Conservation (phyloP, 371 early-diverging fungal species). For the Basidiobolus heterosporus region DNA sequence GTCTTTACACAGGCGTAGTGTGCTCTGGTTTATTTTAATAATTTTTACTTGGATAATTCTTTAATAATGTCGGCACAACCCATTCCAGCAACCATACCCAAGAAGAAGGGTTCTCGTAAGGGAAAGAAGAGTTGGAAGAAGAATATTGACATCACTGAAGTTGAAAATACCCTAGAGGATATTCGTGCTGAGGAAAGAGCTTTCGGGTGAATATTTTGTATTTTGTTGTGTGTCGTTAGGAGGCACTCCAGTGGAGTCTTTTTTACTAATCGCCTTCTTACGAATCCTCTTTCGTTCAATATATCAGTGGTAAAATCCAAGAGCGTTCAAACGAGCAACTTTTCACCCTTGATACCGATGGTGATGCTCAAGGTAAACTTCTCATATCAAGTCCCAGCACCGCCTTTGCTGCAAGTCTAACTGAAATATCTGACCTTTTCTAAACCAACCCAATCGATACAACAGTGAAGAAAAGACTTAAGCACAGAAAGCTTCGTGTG, state of each 20-base stretch:
- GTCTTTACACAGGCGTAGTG: too few relatives aligned
- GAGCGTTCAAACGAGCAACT: slow-evolving; percentile 34
- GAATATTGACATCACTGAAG: slow-evolving; percentile 67
- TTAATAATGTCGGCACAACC: background rate
- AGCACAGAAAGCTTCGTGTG: slow-evolving; percentile 21
- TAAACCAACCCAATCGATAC: slow-evolving; percentile 1
- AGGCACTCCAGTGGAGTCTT: background rate
- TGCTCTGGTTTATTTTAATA: too few relatives aligned
- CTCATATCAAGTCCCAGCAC: too few relatives aligned
- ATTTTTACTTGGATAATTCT: too few relatives aligned
- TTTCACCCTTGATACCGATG: slow-evolving; percentile 58
- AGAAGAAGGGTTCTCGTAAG: slow-evolving; percentile 42
- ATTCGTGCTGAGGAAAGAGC: slow-evolving; percentile 45
- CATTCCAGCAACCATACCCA: background rate
- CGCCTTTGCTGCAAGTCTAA: too few relatives aligned
- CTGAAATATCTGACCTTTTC: too few relatives aligned
- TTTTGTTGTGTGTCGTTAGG: background rate
- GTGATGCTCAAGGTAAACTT: slow-evolving; percentile 33
- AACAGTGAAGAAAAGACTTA: slow-evolving; percentile 5
- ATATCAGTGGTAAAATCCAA: slow-evolving; percentile 27
- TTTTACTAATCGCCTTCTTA: background rate
- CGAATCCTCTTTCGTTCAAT: too few relatives aligned
- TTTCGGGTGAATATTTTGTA: background rate
- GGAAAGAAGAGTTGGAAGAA: slow-evolving; percentile 87
- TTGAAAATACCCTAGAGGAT: slow-evolving; percentile 63